Evolutionary conservation across 495 filamentous ascomycete genomes (phyloP), one percentile per base, ranked within the genome.

Genomic region (Daldinia bambusicola): DNA sequence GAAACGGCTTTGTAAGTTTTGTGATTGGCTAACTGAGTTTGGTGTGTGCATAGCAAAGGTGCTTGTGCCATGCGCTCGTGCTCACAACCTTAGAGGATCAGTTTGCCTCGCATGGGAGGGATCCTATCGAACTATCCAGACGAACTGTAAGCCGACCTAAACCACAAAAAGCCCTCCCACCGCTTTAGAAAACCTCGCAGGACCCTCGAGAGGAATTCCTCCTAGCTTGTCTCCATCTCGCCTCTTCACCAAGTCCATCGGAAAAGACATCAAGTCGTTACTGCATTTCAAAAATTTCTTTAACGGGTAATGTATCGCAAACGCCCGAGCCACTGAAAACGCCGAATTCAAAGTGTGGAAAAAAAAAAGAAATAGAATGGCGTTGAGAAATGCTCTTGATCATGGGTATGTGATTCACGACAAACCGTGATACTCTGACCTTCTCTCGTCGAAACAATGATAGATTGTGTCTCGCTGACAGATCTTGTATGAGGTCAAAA

Each of bases 261-360:
- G 34, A 45, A 36, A 71, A 67, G 43, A 70, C 72, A 68, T 75
- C 69, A 77, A 67, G 60, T 77, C 75, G 75, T 77, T 77, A 77
- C 75, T 77, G 72, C 67, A 75, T 75, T 67, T 75, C 75, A 63
- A 31, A 55, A 32, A 52, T 77, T 77, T 67, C 61, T 73, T 61
- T 34, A 57, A 14, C 48, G 60, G 65, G 59, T 55, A 60, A 43
- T 43, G 50, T 66, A 63, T 58, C 65, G 40, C 60, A 58, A 68
- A 60, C 40, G 18, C 65, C 43, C 57, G 63, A 45, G 9, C 69
- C 63, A 20, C 64, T 61, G 6, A 58, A 52, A 77, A 75, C 72
- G 70, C 72, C 75, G 43, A 38, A 71, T 66, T 51, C 61, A 31
- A 63, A 55, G n/a, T 20, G 41, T 20, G 20, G 37, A 48, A 48